Percentiles rank a stretch among this genome's conserved stretches.
phyloP scores from a whole-genome alignment of 352 stramenopile genomes.

The Globisporangium takayamanum region DNA sequence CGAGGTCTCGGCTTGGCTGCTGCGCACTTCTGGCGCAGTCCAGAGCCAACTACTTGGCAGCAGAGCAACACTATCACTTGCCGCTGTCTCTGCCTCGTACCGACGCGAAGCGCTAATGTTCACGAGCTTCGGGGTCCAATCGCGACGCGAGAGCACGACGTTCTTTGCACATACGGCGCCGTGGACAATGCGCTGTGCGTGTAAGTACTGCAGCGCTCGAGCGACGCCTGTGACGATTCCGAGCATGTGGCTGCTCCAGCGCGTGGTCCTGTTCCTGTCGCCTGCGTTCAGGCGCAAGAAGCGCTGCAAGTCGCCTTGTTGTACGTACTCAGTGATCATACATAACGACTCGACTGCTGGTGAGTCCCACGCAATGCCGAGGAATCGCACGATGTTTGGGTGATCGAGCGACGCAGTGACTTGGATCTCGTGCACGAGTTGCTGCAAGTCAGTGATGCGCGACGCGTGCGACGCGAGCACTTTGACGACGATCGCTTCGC shows the following conservation, averaged over 20 bases:
- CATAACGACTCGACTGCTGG: constrained; percentile 8
- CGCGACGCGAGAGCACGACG: constrained; percentile 21
- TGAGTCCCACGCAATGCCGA: constrained; percentile 49
- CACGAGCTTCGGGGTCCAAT: constrained; percentile 27
- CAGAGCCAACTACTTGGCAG: constrained; percentile 1
- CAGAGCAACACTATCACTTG: neutral
- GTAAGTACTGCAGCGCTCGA: constrained; percentile 29
- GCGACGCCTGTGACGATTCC: constrained; percentile 25
- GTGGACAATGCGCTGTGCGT: constrained; percentile 25
- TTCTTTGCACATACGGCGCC: constrained; percentile 40
- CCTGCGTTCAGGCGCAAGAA: constrained; percentile 11
- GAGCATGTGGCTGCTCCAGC: constrained; percentile 22
- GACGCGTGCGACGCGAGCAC: constrained; percentile 9
- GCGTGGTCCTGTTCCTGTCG: neutral
- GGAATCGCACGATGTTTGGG: constrained; percentile 38
- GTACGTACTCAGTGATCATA: constrained; percentile 25
- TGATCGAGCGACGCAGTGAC: constrained; percentile 35
- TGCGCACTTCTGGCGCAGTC: constrained; percentile 29
- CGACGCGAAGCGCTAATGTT: constrained; percentile 25
- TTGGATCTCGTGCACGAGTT: constrained; percentile 35
- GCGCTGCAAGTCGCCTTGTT: constrained; percentile 16
- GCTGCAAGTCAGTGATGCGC: constrained; percentile 12
- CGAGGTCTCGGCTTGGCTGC: constrained; percentile 14
- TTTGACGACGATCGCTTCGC: constrained; percentile 33
- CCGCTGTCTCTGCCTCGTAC: neutral